Evolutionary conservation across 495 filamentous ascomycete genomes (phyloP), one percentile per base, ranked within the genome.

Genomic region (Xylona heveae): DNA sequence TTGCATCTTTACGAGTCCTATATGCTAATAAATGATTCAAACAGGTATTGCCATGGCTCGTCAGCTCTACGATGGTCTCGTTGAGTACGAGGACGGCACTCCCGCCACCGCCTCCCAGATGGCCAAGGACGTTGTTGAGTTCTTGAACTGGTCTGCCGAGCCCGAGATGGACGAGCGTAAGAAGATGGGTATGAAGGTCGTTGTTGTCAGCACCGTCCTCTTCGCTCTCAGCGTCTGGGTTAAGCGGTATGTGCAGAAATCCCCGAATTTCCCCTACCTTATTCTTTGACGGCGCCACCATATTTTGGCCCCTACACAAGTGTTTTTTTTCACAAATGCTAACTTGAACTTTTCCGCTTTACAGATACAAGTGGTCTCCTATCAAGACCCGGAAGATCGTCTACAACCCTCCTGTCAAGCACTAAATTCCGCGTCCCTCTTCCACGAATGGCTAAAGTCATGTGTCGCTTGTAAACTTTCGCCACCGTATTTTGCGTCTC

Each of bases 151-250:
- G 85, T 61, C 90, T 19, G 81, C 90, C 36, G 90, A 99, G 63
- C 90, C 90, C 28, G 90, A 99, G 68, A 90, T 90, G 82, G 90
- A 99, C 44, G 66, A 88, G 46, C 71, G 90, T 48, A 99, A 99
- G 72, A 85, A 81, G 66, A 99, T 99, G 90, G 90, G 90, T 49
- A 66, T 84, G 68, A 93, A 95, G 71, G 76, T 83, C 22, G 42
- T 99, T 39, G 65, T 71, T 27, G 63, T 92, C 33, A 71, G 74
- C 9, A 59, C 73, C 29, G 71, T 76, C 39, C 62, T 99, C 31
- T 71, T 78, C 38, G 85, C 78, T 24, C 40, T 95, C 41, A 84
- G 76, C 54, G 70, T 99, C 41, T 99, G 85, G 84, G 74, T 99
- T 41, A 99, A 99, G 81, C 72, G 68, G 56, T 63, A 41, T 33